These are phyloP conservation scores for Entomortierella lignicola DNA, from an alignment of 192 early-diverging fungal species.

Conservation along the genomic window DNA sequence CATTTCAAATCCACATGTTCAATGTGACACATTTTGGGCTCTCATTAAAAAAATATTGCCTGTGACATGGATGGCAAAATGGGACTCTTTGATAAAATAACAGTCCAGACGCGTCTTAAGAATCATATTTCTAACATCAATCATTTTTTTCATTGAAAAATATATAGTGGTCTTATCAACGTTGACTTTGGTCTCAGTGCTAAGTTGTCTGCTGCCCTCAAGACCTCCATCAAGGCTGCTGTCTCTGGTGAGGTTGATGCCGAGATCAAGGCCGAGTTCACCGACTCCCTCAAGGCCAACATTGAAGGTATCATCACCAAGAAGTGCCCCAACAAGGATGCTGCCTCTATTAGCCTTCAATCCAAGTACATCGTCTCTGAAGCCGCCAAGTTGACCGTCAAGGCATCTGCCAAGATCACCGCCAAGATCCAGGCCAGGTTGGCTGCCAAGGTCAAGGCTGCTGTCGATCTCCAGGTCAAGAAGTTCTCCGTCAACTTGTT, in stretches of 20 bases:
- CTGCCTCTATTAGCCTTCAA: conserved; percentile 34
- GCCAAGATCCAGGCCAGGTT: conserved; percentile 34
- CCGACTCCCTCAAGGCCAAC: conserved; percentile 45
- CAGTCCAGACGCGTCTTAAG: too few species aligned
- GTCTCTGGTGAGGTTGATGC: conserved; percentile 51
- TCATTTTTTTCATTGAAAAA: background rate
- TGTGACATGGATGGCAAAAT: too few species aligned
- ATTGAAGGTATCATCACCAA: conserved; percentile 42
- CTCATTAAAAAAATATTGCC: too few species aligned
- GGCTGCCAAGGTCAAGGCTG: conserved; percentile 43
- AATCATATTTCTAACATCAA: background rate
- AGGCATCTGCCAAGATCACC: conserved; percentile 44
- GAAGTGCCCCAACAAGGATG: conserved; percentile 45
- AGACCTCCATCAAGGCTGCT: conserved; percentile 49
- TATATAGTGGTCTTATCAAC: conserved; percentile 34
- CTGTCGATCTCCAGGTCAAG: conserved; percentile 49
- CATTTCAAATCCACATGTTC: too few species aligned
- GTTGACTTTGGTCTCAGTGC: conserved; percentile 46
- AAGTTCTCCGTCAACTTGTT: conserved; percentile 52
- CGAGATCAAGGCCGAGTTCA: conserved; percentile 49
- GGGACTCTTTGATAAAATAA: too few species aligned
- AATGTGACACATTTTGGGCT: too few species aligned
- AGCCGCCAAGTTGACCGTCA: conserved; percentile 43
- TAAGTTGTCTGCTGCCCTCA: conserved; percentile 37
- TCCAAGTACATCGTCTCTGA: conserved; percentile 47